Evolutionary conservation across 1,139 yeast genomes (phyloP).

Genomic region (Pichia kudriavzevii): DNA sequence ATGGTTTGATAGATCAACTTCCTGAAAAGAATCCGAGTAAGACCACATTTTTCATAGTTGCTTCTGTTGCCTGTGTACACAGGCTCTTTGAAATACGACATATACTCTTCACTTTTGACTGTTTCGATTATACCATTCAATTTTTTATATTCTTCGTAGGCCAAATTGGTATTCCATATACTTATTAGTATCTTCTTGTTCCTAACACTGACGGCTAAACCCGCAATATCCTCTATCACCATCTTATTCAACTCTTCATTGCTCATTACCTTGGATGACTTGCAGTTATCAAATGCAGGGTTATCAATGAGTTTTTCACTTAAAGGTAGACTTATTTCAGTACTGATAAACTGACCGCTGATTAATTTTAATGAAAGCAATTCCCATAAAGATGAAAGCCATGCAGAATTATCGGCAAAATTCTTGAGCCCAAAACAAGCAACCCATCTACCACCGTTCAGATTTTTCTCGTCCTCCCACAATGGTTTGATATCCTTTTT

Average conservation of each 20-base stretch:
- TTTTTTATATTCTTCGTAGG: conserved; percentile 26
- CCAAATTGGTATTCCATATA: conserved; percentile 47
- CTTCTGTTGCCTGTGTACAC: conserved; percentile 7
- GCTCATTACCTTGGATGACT: conserved; percentile 1
- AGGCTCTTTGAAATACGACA: conserved; percentile 5
- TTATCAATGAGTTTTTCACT: conserved; percentile 7
- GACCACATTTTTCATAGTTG: conserved; percentile 14
- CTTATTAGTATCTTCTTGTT: conserved; percentile 46
- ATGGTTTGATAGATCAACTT: conserved; percentile 38
- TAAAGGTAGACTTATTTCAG: conserved; percentile 5
- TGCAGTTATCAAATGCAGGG: conserved; percentile 7
- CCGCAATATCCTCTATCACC: conserved; percentile 37
- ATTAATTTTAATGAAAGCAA: conserved; percentile 9
- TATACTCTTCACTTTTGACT: conserved; percentile 8
- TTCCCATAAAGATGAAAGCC: conserved; percentile 10
- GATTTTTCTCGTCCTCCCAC: conserved; percentile 65
- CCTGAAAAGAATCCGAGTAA: conserved; percentile 41
- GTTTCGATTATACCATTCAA: conserved; percentile 7
- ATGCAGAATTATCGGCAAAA: conserved; percentile 2
- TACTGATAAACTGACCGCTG: conserved; percentile 8
- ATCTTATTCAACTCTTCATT: conserved; percentile 12
- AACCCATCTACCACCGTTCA: conserved; percentile 58
- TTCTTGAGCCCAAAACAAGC: conserved; percentile 25
- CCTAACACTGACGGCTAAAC: conserved; percentile 45
- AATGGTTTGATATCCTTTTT: conserved; percentile 60